Conservation (phyloP, 2,329 filamentous ascomycete genomes). For the Aspergillus fumigatiaffinis region DNA sequence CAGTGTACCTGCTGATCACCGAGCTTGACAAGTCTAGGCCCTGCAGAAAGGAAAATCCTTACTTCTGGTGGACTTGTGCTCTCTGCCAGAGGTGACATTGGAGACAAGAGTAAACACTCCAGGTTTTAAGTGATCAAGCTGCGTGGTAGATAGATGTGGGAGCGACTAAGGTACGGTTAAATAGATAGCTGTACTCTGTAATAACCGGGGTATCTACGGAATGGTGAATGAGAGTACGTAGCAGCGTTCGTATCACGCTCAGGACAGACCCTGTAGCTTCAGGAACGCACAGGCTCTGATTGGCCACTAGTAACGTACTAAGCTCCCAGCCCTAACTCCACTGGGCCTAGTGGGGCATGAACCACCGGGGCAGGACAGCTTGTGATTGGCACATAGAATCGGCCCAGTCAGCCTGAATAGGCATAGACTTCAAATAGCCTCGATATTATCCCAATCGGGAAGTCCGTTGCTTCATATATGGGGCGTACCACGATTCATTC, state of each 20-base stretch:
- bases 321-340: not conserved
- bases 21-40: not conserved
- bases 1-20: not conserved
- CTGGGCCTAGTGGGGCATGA: constrained; percentile 13
- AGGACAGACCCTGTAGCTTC: not conserved
- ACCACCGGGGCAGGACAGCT: constrained; percentile 8
- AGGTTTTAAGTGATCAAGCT: not conserved
- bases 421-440: constrained; percentile 12
- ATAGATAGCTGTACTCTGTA: no score
- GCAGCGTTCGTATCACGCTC: not conserved
- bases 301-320: not conserved
- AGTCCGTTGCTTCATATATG: not conserved
- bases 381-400: constrained; percentile 8
- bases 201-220: no score
- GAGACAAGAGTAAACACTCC: not conserved
- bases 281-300: constrained; percentile 1
- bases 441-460: constrained; percentile 3
- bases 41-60: not conserved
- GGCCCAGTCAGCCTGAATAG: not conserved
- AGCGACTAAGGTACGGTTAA: no score
- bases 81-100: not conserved
- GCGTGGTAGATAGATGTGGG: not conserved
- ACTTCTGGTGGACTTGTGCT: not conserved
- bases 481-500: not conserved
- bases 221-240: not conserved